phyloP scores from a whole-genome alignment of 805 yeast species.

The Teunomyces kruisii region DNA sequence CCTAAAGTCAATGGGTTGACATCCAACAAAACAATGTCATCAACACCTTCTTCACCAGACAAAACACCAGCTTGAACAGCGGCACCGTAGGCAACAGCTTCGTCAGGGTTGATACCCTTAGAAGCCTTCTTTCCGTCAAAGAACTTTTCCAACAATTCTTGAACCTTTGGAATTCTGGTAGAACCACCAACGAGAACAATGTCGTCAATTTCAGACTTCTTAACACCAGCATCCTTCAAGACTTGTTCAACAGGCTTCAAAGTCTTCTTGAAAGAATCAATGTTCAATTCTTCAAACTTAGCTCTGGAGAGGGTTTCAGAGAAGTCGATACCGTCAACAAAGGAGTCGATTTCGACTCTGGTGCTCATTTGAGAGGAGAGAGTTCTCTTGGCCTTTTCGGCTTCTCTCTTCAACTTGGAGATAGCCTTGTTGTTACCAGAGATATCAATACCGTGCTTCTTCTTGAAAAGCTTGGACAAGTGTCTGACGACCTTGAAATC shows the following conservation, averaged over 20 bases:
- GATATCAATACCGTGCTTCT: constrained; percentile 45
- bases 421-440: constrained; percentile 42
- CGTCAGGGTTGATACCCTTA: constrained; percentile 50
- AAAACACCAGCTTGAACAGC: constrained; percentile 99
- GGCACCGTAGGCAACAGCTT: constrained; percentile 63
- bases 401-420: constrained; percentile 48
- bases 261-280: constrained; percentile 45
- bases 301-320: constrained; percentile 48
- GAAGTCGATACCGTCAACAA: constrained; percentile 49
- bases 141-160: constrained; percentile 46
- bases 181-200: constrained; percentile 51
- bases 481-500: constrained; percentile 45
- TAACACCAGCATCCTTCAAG: constrained; percentile 44
- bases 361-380: constrained; percentile 45
- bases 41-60: constrained; percentile 94
- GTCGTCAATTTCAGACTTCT: constrained; percentile 46
- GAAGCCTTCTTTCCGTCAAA: constrained; percentile 49
- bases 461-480: constrained; percentile 43
- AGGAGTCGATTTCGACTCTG: constrained; percentile 46
- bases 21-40: constrained; percentile 92
- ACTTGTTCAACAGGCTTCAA: constrained; percentile 49
- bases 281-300: constrained; percentile 48
- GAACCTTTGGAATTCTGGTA: constrained; percentile 51
- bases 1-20: constrained; percentile 98
- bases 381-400: constrained; percentile 51